Evolutionary conservation across 2,329 filamentous ascomycete species (phyloP).

Genomic region (Aspergillus sp.): DNA sequence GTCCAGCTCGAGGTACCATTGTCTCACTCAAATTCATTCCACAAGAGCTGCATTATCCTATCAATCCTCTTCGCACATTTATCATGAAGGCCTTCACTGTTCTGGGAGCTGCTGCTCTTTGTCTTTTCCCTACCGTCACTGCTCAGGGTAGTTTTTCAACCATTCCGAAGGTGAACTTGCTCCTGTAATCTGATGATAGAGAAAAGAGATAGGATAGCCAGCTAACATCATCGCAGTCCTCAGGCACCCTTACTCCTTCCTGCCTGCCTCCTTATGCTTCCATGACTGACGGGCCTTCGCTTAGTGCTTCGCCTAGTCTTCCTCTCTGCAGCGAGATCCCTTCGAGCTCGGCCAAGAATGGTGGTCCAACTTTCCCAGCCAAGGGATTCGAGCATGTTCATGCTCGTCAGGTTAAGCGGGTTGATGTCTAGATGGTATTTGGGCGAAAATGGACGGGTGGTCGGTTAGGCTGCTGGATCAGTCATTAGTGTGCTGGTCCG

Average conservation of each 20-base stretch:
- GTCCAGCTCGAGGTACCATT: too few species aligned
- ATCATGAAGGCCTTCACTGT: conserved; percentile 24
- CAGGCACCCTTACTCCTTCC: background rate
- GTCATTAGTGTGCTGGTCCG: background rate
- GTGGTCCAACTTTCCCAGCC: background rate
- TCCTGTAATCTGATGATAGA: too few species aligned
- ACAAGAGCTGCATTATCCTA: conserved; percentile 1
- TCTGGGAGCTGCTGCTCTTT: conserved; percentile 18
- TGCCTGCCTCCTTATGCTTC: background rate
- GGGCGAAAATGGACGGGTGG: background rate
- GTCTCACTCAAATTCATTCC: too few species aligned
- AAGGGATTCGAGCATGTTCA: background rate
- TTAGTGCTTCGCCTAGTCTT: background rate
- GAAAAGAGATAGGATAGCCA: background rate
- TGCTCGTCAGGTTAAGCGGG: background rate
- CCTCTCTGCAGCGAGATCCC: background rate
- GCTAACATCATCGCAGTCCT: background rate
- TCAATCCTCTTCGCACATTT: conserved; percentile 3
- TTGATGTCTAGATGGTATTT: background rate
- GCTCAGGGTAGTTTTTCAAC: conserved; percentile 6
- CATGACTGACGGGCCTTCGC: background rate
- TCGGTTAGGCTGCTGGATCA: background rate
- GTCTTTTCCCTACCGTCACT: conserved; percentile 16
- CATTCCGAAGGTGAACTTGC: too few species aligned
- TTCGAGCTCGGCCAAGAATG: background rate